phyloP scores from a whole-genome alignment of 495 filamentous ascomycete species.

The Articulospora tetracladia region DNA sequence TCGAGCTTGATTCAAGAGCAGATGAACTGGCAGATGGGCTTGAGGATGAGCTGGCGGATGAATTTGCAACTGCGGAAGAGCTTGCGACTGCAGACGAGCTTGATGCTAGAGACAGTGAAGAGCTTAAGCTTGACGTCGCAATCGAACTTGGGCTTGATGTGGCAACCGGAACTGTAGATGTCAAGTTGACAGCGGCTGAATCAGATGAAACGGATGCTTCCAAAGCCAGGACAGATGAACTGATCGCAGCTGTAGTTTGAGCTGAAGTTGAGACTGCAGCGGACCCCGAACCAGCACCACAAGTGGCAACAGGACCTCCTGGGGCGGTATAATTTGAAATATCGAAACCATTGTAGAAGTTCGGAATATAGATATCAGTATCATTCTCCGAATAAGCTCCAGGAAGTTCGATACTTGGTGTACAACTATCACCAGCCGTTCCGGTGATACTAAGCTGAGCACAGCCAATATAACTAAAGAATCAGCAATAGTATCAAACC shows the following conservation, averaged over 20 bases:
- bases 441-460: slow-evolving; percentile 46
- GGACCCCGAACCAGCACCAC: slow-evolving; percentile 9
- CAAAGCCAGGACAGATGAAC: neutral
- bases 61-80: too few relatives aligned
- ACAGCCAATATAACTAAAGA: slow-evolving; percentile 40
- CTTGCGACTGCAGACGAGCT: too few relatives aligned
- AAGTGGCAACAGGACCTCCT: slow-evolving; percentile 21
- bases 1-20: too few relatives aligned
- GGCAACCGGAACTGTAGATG: too few relatives aligned
- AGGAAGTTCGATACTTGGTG: slow-evolving; percentile 48
- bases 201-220: neutral
- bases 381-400: slow-evolving; percentile 45
- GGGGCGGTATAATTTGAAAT: slow-evolving; percentile 41
- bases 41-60: too few relatives aligned
- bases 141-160: too few relatives aligned
- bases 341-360: slow-evolving; percentile 43
- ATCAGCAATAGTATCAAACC: neutral
- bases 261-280: neutral
- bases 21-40: too few relatives aligned
- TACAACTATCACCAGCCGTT: slow-evolving; percentile 27
- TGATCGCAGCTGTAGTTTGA: neutral
- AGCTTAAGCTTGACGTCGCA: too few relatives aligned
- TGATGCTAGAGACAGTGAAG: too few relatives aligned
- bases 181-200: too few relatives aligned
- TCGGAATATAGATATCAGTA: slow-evolving; percentile 35